Conservation (phyloP, 1,139 yeast genomes). For the Hyphopichia burtonii region DNA sequence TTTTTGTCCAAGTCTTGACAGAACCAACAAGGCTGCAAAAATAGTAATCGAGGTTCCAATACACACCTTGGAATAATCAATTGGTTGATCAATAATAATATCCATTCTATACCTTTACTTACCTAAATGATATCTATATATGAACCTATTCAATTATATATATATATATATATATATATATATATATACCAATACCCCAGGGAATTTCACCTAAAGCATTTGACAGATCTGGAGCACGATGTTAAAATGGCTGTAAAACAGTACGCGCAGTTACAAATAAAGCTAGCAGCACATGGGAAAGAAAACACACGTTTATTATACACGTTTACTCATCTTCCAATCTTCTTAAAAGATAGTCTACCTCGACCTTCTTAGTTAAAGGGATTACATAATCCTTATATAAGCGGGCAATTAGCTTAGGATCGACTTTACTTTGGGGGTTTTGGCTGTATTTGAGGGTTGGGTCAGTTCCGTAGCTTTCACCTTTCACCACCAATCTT, state of each 20-base stretch:
- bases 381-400: slow-evolving; percentile 91
- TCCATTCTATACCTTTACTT: too few species aligned
- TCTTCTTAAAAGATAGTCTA: slow-evolving; percentile 82
- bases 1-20: slow-evolving; percentile 23
- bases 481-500: slow-evolving; percentile 76
- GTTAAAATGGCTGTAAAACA: not conserved
- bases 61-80: slow-evolving; percentile 3
- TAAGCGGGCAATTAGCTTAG: slow-evolving; percentile 75
- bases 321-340: slow-evolving; percentile 67
- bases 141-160: not conserved
- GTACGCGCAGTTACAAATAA: not conserved
- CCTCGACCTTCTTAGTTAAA: slow-evolving; percentile 90
- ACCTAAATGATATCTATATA: too few species aligned
- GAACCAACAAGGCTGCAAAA: slow-evolving; percentile 10
- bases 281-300: too few species aligned
- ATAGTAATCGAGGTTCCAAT: not conserved
- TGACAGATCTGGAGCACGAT: not conserved
- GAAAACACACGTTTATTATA: slow-evolving; percentile 10
- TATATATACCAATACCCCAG: not conserved
- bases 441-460: slow-evolving; percentile 65
- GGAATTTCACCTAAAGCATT: not conserved
- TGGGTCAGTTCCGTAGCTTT: slow-evolving; percentile 87
- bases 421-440: slow-evolving; percentile 75
- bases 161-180: not conserved
- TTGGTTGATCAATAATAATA: slow-evolving; percentile 5